Percentiles rank a stretch among this genome's conserved stretches.
phyloP scores from a whole-genome alignment of 1,284 basidiomycete genomes.

The Malassezia japonica region DNA sequence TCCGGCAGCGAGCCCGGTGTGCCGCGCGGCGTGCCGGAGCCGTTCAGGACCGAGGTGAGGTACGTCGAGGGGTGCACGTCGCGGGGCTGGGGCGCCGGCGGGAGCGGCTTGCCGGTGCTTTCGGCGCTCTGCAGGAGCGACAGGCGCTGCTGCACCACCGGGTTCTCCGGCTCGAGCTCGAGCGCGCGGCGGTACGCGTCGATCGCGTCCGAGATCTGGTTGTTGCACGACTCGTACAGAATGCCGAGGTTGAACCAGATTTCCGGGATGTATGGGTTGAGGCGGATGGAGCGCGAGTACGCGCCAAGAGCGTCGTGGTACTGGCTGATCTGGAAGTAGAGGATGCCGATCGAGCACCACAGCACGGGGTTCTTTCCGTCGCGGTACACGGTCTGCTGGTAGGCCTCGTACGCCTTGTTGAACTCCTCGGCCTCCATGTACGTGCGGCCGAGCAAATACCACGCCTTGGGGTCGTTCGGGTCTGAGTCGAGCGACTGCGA shows the following conservation, averaged over 20 bases:
- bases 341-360: constrained; percentile 98
- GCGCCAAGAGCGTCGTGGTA: constrained; percentile 96
- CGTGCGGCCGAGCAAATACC: constrained; percentile 94
- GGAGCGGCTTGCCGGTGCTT: constrained; percentile 65
- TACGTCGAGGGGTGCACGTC: constrained; percentile 93
- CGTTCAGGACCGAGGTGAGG: constrained; percentile 12
- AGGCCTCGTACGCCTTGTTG: constrained; percentile 99
- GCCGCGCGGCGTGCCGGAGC: background rate
- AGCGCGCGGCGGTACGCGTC: constrained; percentile 64
- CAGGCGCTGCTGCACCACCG: constrained; percentile 39
- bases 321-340: constrained; percentile 99
- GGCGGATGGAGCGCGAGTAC: constrained; percentile 92
- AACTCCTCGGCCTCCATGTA: constrained; percentile 99
- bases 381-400: constrained; percentile 96
- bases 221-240: constrained; percentile 96
- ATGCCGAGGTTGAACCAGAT: constrained; percentile 98
- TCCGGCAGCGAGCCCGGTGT: background rate
- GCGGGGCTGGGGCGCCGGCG: constrained; percentile 73
- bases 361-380: constrained; percentile 98
- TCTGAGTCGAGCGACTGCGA: constrained; percentile 71
- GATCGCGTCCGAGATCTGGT: constrained; percentile 95
- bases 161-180: constrained; percentile 45
- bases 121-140: constrained; percentile 67
- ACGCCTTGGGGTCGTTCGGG: constrained; percentile 89
- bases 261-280: constrained; percentile 97